Conservation (phyloP, 495 filamentous ascomycete species). For the Friedmanniomyces endolithicus region DNA sequence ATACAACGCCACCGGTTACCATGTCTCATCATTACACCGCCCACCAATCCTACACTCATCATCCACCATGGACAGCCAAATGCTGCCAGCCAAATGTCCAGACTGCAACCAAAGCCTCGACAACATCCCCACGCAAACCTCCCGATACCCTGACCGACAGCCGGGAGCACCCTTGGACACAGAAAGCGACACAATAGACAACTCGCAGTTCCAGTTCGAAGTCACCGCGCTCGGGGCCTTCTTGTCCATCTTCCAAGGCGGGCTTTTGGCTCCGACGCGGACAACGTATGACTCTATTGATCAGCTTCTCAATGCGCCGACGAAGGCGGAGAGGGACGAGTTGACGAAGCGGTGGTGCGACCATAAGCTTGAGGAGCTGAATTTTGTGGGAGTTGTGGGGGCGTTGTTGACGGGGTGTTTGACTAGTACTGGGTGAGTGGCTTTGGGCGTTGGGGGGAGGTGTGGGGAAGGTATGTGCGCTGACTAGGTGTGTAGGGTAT, state of each 20-base stretch:
- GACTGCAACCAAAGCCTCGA: background rate
- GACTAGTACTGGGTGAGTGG: slow-evolving; percentile 25
- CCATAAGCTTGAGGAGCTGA: slow-evolving; percentile 22
- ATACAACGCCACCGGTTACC: background rate
- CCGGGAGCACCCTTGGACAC: background rate
- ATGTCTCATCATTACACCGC: background rate
- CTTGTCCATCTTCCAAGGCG: background rate
- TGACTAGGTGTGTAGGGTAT: too few species aligned
- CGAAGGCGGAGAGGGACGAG: slow-evolving; percentile 18
- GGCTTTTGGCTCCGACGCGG: background rate
- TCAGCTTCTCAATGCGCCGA: slow-evolving; percentile 20
- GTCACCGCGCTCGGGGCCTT: background rate
- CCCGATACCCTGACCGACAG: background rate
- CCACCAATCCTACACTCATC: background rate
- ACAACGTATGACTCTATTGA: slow-evolving; percentile 22
- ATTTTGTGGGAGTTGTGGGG: slow-evolving; percentile 26
- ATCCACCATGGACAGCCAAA: background rate
- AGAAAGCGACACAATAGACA: background rate
- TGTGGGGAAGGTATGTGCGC: too few species aligned
- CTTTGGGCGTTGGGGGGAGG: too few species aligned
- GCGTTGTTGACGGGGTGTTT: slow-evolving; percentile 22
- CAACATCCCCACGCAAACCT: background rate
- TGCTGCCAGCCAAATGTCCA: background rate
- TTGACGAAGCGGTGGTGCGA: slow-evolving; percentile 23
- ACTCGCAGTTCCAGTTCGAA: background rate